These are phyloP conservation scores for Botrytis cinerea DNA, from an alignment of 2,329 filamentous ascomycete species.

Conservation along the genomic window DNA sequence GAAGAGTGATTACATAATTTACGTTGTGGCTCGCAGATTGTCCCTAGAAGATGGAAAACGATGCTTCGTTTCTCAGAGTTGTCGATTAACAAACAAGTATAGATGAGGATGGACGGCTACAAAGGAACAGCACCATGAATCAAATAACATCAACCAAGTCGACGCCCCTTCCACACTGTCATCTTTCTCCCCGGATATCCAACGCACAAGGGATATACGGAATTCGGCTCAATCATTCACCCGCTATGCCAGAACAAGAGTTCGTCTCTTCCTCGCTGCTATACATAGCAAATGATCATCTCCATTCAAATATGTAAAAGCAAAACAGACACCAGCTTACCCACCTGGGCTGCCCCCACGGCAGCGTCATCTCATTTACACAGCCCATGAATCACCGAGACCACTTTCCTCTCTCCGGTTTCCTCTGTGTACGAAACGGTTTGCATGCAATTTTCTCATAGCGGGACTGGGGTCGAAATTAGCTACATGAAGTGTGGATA, in stretches of 20 bases:
- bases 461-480: background rate
- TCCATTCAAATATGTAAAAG: background rate
- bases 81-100: too few relatives aligned
- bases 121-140: background rate
- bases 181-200: background rate
- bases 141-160: background rate
- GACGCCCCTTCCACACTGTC: background rate
- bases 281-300: background rate
- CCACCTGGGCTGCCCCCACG: background rate
- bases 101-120: too few relatives aligned
- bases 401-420: background rate
- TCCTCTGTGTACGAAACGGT: background rate
- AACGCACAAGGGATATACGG: background rate
- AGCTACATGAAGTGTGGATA: conserved; percentile 1
- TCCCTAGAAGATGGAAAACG: too few relatives aligned
- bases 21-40: background rate
- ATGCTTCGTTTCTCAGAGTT: too few relatives aligned
- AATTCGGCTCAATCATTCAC: background rate
- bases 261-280: background rate
- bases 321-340: background rate
- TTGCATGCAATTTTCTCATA: background rate
- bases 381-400: background rate
- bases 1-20: conserved; percentile 10
- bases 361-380: background rate
- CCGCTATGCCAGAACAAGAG: background rate